Evolutionary conservation across 805 yeast species (phyloP).

Genomic region (Blastobotrys muscicola): DNA sequence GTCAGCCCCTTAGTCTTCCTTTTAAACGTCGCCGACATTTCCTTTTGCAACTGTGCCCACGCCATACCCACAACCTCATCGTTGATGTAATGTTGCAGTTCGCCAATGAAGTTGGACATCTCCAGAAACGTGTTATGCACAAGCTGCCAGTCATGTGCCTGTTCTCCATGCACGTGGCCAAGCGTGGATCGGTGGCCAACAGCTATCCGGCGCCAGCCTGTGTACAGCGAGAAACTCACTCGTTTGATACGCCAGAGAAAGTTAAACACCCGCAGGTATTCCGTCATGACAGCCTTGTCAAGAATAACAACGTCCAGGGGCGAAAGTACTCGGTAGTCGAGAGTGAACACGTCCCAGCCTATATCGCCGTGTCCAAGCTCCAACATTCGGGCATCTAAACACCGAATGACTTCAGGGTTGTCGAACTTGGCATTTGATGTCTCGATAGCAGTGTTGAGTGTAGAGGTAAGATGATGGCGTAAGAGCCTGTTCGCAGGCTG

Average conservation of each 20-base stretch:
- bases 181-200: constrained; percentile 20
- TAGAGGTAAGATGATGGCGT: constrained; percentile 53
- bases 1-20: constrained; percentile 16
- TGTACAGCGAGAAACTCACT: constrained; percentile 42
- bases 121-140: constrained; percentile 20
- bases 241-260: constrained; percentile 74
- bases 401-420: constrained; percentile 33
- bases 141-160: constrained; percentile 17
- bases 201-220: constrained; percentile 36
- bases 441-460: constrained; percentile 54
- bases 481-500: constrained; percentile 57
- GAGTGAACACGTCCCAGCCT: constrained; percentile 90
- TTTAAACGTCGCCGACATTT: constrained; percentile 10
- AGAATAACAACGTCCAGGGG: constrained; percentile 52
- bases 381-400: constrained; percentile 76
- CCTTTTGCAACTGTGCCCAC: constrained; percentile 25
- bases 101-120: constrained; percentile 28
- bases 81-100: constrained; percentile 28
- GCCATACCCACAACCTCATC: constrained; percentile 30
- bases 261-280: constrained; percentile 72
- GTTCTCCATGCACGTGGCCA: constrained; percentile 4
- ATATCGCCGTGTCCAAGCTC: constrained; percentile 61
- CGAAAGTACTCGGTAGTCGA: constrained; percentile 51
- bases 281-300: constrained; percentile 34
- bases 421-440: constrained; percentile 27